phyloP scores from a whole-genome alignment of 495 filamentous ascomycete genomes.

The Penicillium waksmanii region DNA sequence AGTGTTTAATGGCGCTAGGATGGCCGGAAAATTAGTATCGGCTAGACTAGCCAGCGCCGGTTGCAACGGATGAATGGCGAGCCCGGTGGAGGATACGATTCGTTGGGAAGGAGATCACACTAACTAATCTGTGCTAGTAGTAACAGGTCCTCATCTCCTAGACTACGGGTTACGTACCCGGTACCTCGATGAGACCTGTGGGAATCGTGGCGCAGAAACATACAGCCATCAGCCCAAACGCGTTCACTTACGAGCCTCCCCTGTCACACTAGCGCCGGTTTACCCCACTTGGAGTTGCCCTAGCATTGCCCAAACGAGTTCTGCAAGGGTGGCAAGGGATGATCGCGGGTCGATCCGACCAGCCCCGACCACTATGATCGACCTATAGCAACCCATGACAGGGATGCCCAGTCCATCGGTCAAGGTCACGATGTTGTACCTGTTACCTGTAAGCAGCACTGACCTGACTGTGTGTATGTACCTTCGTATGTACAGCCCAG shows the following conservation, averaged over 20 bases:
- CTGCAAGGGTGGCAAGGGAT: constrained; percentile 25
- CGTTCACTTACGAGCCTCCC: background rate
- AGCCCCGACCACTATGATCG: constrained; percentile 10
- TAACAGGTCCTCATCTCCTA: background rate
- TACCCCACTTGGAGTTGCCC: background rate
- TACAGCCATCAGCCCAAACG: constrained; percentile 8
- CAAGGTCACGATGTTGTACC: constrained; percentile 2
- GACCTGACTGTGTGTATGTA: background rate
- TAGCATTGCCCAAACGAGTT: constrained; percentile 1
- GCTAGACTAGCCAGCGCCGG: background rate
- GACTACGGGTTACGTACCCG: background rate
- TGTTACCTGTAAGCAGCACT: constrained; percentile 1
- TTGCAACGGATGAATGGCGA: constrained; percentile 9
- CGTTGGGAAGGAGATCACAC: constrained; percentile 4
- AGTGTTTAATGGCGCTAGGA: background rate
- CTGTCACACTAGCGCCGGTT: constrained; percentile 3
- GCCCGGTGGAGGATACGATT: constrained; percentile 9
- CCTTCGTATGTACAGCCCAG: background rate
- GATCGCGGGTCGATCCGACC: constrained; percentile 22
- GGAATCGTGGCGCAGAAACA: constrained; percentile 9
- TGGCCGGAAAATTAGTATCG: constrained; percentile 6
- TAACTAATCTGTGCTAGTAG: background rate
- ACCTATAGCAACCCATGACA: constrained; percentile 9
- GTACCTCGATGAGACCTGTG: constrained; percentile 5
- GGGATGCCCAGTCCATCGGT: background rate